Evolutionary conservation across 805 yeast species (phyloP).

Genomic region (Saturnispora besseyi): DNA sequence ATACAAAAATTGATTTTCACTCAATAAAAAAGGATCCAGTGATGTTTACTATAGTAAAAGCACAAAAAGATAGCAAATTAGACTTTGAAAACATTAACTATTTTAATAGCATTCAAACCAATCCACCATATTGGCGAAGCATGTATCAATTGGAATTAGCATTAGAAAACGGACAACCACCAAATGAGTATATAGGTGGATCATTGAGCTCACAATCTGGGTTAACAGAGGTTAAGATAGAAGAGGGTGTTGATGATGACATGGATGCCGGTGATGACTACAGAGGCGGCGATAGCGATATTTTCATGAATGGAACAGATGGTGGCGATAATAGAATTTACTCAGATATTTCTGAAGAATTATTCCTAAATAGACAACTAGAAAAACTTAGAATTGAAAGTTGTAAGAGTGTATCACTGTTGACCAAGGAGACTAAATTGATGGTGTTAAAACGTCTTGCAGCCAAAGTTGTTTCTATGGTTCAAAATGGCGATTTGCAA

Average conservation of each 20-base stretch:
- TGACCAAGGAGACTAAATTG: background rate
- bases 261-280: background rate
- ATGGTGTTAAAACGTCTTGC: conserved; percentile 9
- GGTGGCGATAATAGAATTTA: background rate
- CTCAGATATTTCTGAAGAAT: background rate
- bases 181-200: background rate
- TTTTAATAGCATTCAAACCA: conserved; percentile 11
- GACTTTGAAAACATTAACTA: background rate
- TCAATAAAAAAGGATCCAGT: conserved; percentile 6
- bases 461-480: conserved; percentile 6
- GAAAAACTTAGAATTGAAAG: conserved; percentile 6
- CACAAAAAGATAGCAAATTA: background rate
- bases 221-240: background rate
- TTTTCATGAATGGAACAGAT: background rate
- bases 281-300: background rate
- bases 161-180: background rate
- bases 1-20: background rate
- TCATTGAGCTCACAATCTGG: background rate
- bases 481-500: conserved; percentile 3
- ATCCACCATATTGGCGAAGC: conserved; percentile 11
- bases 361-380: conserved; percentile 6
- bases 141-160: conserved; percentile 1
- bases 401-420: background rate
- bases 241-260: background rate
- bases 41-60: conserved; percentile 3